phyloP scores from a whole-genome alignment of 2,329 filamentous ascomycete species.

The Ceratocystis diversiconidia region DNA sequence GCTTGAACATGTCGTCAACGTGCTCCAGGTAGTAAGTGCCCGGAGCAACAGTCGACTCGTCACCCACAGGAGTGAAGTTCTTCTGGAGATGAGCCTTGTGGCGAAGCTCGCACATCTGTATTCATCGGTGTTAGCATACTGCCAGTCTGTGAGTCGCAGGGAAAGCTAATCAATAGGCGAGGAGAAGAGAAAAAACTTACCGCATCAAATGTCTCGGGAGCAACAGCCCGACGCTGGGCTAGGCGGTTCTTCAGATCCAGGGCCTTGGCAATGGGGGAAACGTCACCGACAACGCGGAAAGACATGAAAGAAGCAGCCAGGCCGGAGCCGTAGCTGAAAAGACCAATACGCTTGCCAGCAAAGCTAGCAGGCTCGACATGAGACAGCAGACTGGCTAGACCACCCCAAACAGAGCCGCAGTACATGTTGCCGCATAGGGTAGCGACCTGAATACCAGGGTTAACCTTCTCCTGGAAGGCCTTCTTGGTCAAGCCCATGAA shows the following conservation, averaged over 20 bases:
- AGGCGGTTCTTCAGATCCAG: conserved; percentile 58
- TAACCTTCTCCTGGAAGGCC: conserved; percentile 64
- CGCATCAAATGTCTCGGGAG: conserved; percentile 59
- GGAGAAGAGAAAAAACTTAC: conserved; percentile 33
- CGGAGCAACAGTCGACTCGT: conserved; percentile 47
- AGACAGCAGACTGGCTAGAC: conserved; percentile 55
- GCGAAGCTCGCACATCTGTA: conserved; percentile 61
- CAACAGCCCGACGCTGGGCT: conserved; percentile 47
- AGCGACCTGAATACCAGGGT: conserved; percentile 58
- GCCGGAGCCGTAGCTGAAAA: conserved; percentile 71
- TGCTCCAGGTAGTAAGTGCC: conserved; percentile 68
- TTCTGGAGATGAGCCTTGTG: conserved; percentile 76
- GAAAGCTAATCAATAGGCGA: background rate
- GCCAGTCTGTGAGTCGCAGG: background rate
- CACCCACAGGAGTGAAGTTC: conserved; percentile 57
- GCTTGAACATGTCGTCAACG: conserved; percentile 76
- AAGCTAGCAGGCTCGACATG: conserved; percentile 48
- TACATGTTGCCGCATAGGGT: conserved; percentile 62
- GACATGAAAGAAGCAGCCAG: conserved; percentile 59
- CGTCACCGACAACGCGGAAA: conserved; percentile 58
- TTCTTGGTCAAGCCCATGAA: conserved; percentile 78
- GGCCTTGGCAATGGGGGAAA: conserved; percentile 50
- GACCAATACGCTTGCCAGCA: conserved; percentile 56
- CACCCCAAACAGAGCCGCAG: conserved; percentile 60
- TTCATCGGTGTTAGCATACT: background rate